Conservation (phyloP, 1,139 yeast species). For the Diutina siamensis region DNA sequence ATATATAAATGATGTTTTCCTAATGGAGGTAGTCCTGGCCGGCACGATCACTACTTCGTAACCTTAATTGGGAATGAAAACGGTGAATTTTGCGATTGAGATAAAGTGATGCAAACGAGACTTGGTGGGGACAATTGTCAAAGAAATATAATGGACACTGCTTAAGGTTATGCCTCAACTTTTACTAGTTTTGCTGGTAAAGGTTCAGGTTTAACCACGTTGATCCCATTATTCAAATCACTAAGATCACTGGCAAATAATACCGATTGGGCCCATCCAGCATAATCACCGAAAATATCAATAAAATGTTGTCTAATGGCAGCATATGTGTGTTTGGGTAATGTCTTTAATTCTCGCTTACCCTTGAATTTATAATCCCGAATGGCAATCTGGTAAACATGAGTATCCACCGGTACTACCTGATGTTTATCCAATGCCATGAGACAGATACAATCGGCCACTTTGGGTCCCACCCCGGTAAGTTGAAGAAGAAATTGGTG, state of each 20-base stretch:
- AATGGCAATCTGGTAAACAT: slow-evolving; percentile 84
- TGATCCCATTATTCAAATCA: slow-evolving; percentile 46
- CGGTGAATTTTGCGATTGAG: no score
- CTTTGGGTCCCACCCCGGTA: slow-evolving; percentile 94
- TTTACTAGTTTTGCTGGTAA: no score
- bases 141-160: background rate
- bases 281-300: slow-evolving; percentile 74
- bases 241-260: slow-evolving; percentile 75
- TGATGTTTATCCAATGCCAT: slow-evolving; percentile 88
- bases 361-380: slow-evolving; percentile 63
- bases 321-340: slow-evolving; percentile 49
- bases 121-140: no score
- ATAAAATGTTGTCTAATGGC: slow-evolving; percentile 52
- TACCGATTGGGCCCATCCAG: slow-evolving; percentile 98
- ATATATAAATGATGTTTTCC: no score
- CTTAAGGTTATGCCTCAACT: background rate
- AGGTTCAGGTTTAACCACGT: no score
- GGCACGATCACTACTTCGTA: no score
- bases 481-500: slow-evolving; percentile 56
- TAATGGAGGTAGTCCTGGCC: no score
- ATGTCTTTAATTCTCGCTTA: slow-evolving; percentile 24
- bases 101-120: no score
- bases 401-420: slow-evolving; percentile 93
- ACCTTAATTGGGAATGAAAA: no score
- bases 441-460: slow-evolving; percentile 82